Evolutionary conservation across 805 yeast genomes (phyloP), one percentile per base, ranked within the genome.

Genomic region (Nakazawaea holstii): DNA sequence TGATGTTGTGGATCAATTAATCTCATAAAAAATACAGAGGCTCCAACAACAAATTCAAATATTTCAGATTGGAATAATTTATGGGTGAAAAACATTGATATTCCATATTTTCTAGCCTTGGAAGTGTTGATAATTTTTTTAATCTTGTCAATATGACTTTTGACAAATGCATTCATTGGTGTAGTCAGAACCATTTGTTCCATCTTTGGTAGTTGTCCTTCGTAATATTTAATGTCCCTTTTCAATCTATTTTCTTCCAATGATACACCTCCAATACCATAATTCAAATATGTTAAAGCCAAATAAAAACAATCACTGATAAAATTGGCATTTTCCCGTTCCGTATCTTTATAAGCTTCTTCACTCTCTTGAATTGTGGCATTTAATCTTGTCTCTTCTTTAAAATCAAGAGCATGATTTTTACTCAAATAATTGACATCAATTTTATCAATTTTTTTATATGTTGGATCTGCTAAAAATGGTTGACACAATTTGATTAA

Each of bases 231-330:
- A 40, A 76, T 65, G 49, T 72, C 68, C 29, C 71, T 69, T 52
- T 71, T 71, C 30, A 82, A 58, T 49, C 83, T 78, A 39, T 77
- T 80, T 50, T 80, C 78, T 40, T 70, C 72, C 39, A 79, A 73
- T 49, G 76, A 65, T 0, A 85, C 66, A 43, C 97, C 98, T 24
- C 95, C 95, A 37, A 88, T 69, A 38, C 98, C 99, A 66, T 86
- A 94, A 55, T 92, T 91, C 42, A 88, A 65, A 61, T 84, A 90
- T 0, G 95, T 81, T 44, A 85, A 70, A 6, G 91, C 80, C 48
- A 94, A 62, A 58, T 75, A 94, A 64, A 90, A 94, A 57, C 95
- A 84, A 54, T 92, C 94, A 8, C 96, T 82, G n/a, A 94, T 88
- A 61, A 94, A 94, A 58, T 94, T 92, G 10, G 69, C 61, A 36